Evolutionary conservation across 2,329 filamentous ascomycete genomes (phyloP).

Genomic region (Monilinia aucupariae): DNA sequence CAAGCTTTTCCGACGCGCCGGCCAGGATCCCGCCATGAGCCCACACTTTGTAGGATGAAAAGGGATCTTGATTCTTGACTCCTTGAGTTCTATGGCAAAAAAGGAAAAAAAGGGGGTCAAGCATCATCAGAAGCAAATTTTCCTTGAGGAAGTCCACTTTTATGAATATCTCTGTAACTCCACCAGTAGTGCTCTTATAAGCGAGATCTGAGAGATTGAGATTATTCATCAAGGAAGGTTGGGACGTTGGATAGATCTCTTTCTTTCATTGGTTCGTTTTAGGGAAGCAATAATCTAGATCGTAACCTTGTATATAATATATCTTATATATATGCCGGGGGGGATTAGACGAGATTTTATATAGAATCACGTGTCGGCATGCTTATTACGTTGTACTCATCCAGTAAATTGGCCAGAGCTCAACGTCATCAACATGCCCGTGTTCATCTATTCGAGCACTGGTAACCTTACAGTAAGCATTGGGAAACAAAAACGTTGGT

Average conservation of each 20-base stretch:
- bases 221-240: neutral
- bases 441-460: neutral
- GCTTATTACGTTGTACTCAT: neutral
- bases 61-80: neutral
- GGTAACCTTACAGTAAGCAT: neutral
- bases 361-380: constrained; percentile 2
- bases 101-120: constrained; percentile 2
- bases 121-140: constrained; percentile 6
- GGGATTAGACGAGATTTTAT: too few relatives aligned
- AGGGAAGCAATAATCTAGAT: neutral
- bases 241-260: neutral
- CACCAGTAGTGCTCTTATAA: too few relatives aligned
- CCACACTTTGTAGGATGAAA: constrained; percentile 5
- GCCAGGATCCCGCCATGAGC: neutral
- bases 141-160: constrained; percentile 12
- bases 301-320: too few relatives aligned
- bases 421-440: too few relatives aligned
- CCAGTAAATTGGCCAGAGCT: too few relatives aligned
- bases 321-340: too few relatives aligned
- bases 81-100: too few relatives aligned
- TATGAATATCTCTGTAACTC: constrained; percentile 6
- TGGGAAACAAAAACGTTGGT: neutral
- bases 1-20: constrained; percentile 5
- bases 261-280: neutral
- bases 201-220: neutral